Evolutionary conservation across 2,329 filamentous ascomycete species (phyloP), one percentile per base, ranked within the genome.

Genomic region (Orbilia blumenaviensis): DNA sequence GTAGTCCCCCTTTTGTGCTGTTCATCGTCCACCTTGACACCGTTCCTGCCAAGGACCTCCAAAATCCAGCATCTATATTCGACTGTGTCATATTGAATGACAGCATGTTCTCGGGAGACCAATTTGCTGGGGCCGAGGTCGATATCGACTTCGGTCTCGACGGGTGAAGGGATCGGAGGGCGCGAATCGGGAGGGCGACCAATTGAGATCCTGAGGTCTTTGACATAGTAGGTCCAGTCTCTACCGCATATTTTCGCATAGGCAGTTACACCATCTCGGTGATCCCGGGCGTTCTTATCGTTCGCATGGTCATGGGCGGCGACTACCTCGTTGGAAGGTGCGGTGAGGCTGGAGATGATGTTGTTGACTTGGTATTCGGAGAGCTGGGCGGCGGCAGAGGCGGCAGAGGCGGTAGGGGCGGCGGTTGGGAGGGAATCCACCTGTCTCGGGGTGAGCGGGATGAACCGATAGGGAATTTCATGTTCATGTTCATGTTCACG

Each of bases 21-120:
- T 60, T 84, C 84, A 76, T 92, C 92, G 82, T 99, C 92, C 21
- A 98, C 86, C 80, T 92, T 92, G 52, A 96, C 88, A 27, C 94
- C 93, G 82, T 99, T 99, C 79, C 95, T 91, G 18, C 95, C 95
- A 81, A 94, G 94, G 78, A 97, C 92, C 46, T 89, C 85, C 61
- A 99, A 88, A 80, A 91, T 90, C 95, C 95, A 99, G 76, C 87
- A 88, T 60, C 85, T 84, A 44, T 83, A 83, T 25, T 85, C 82
- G 44, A 90, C 88, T 16, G 86, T 84, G 80, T 92, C 88, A 80
- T 92, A 95, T 79, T 87, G 89, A 61, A 95, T 92, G 80, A 89
- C 86, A 9, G 91, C 92, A 81, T 94, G 92, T 77, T 90, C 86
- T 77, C 92, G 88, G 29, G 92, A 94, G 36, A 94, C 89, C 81